These are phyloP conservation scores for Solanum boliviense DNA, from an alignment of 257 asterid genomes.

Conservation along the genomic window DNA sequence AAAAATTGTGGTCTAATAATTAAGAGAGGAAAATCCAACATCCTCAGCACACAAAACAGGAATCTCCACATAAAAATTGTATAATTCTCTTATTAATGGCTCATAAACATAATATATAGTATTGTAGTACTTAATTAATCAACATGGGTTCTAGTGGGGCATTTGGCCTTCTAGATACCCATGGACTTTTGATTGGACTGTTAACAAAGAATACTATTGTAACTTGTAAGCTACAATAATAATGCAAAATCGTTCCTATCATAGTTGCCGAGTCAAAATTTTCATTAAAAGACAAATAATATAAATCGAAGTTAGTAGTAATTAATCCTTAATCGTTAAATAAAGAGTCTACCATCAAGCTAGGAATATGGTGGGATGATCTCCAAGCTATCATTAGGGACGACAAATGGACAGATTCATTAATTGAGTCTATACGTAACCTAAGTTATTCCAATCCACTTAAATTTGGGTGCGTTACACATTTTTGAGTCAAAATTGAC, in stretches of 20 bases:
- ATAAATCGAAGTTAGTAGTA: rapidly evolving
- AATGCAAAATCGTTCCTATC: not conserved
- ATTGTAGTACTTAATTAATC: not conserved
- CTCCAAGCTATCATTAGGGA: not conserved
- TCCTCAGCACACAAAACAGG: not conserved
- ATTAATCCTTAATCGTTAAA: not conserved
- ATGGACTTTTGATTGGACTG: not conserved
- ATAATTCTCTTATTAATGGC: not conserved
- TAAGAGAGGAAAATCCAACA: not conserved
- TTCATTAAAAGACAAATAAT: too few species aligned
- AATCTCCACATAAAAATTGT: not conserved
- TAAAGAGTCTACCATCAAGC: not conserved
- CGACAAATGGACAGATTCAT: not conserved
- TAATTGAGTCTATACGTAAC: not conserved
- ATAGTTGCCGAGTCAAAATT: too few species aligned
- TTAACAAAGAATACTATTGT: not conserved
- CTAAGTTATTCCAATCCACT: not conserved
- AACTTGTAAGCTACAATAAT: not conserved
- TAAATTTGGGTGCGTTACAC: not conserved
- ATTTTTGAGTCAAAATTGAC: not conserved
- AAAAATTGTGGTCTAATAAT: not conserved
- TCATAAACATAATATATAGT: not conserved
- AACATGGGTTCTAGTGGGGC: not conserved
- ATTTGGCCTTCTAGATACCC: not conserved
- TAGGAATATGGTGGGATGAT: not conserved